These are phyloP conservation scores for Ogataea allantospora DNA, from an alignment of 805 yeast species.

Conservation along the genomic window DNA sequence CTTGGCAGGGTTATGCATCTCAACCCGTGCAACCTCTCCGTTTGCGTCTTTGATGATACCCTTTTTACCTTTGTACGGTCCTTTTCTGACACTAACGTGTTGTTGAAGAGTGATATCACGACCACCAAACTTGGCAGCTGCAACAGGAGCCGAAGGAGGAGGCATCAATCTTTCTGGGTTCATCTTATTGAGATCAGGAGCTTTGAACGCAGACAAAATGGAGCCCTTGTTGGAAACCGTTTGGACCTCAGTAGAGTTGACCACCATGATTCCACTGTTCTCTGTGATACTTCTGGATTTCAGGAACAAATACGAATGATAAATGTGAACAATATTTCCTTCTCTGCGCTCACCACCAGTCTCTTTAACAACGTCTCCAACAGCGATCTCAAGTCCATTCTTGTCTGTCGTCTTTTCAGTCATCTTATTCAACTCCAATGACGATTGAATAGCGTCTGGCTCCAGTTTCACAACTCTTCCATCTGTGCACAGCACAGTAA, in stretches of 20 bases:
- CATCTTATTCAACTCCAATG: slow-evolving; percentile 60
- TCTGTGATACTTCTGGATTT: slow-evolving; percentile 77
- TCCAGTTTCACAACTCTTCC: slow-evolving; percentile 70
- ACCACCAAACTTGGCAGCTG: slow-evolving; percentile 57
- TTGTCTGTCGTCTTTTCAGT: slow-evolving; percentile 84
- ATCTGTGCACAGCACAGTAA: slow-evolving; percentile 76
- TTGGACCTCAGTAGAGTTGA: slow-evolving; percentile 69
- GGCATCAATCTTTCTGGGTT: slow-evolving; percentile 72
- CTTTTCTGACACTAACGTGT: slow-evolving; percentile 79
- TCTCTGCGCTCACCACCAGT: slow-evolving; percentile 78
- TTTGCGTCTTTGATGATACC: slow-evolving; percentile 94
- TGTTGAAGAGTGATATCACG: slow-evolving; percentile 81
- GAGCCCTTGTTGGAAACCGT: slow-evolving; percentile 83
- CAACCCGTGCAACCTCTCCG: slow-evolving; percentile 88
- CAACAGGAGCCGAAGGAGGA: slow-evolving; percentile 55
- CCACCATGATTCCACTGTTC: slow-evolving; percentile 89
- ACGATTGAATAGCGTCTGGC: slow-evolving; percentile 81
- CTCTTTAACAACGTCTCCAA: slow-evolving; percentile 94
- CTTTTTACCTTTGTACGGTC: slow-evolving; percentile 93
- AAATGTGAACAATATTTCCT: slow-evolving; percentile 85
- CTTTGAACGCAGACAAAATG: slow-evolving; percentile 49
- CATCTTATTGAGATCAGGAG: slow-evolving; percentile 77
- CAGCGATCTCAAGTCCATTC: slow-evolving; percentile 77
- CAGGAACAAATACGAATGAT: slow-evolving; percentile 74
- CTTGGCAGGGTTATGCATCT: slow-evolving; percentile 88